Evolutionary conservation across 2,329 filamentous ascomycete species (phyloP).

Genomic region (Macroventuria anomochaeta): DNA sequence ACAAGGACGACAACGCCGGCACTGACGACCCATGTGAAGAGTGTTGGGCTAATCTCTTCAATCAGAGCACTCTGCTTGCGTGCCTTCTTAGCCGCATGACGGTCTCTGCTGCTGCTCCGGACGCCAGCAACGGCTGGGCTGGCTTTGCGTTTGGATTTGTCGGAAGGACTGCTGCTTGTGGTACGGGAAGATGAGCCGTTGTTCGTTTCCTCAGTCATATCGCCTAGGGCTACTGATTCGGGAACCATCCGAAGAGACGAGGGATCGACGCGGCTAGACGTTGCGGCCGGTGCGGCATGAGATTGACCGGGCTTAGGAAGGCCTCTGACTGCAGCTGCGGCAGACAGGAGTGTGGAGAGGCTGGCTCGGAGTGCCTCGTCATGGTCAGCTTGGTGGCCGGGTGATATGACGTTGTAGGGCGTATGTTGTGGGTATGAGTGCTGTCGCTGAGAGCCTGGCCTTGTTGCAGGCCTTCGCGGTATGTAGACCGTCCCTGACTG

Average conservation of each 20-base stretch:
- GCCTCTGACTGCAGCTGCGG: conserved; percentile 85
- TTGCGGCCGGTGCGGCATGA: conserved; percentile 40
- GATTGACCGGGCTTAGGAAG: conserved; percentile 67
- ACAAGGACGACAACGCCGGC: conserved; percentile 70
- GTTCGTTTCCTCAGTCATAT: conserved; percentile 40
- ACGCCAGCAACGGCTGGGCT: conserved; percentile 35
- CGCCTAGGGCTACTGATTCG: conserved; percentile 63
- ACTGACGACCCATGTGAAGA: conserved; percentile 70
- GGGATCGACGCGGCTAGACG: conserved; percentile 55
- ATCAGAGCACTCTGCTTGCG: conserved; percentile 44
- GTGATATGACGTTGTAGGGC: conserved; percentile 72
- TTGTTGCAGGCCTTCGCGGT: conserved; percentile 44
- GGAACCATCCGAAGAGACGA: conserved; percentile 65
- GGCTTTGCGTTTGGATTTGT: conserved; percentile 57
- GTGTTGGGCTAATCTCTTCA: conserved; percentile 61
- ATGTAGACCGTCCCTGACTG: conserved; percentile 58
- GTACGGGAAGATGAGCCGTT: conserved; percentile 38
- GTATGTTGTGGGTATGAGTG: conserved; percentile 58
- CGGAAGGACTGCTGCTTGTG: conserved; percentile 38
- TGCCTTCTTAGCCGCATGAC: conserved; percentile 54
- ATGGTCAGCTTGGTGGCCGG: conserved; percentile 82
- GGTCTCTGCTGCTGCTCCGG: conserved; percentile 54
- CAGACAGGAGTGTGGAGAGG: conserved; percentile 94
- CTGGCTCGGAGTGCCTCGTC: conserved; percentile 92
- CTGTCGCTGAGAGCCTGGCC: conserved; percentile 45